Evolutionary conservation across 2,329 filamentous ascomycete species (phyloP).

Genomic region (Pseudogymnoascus sp.): DNA sequence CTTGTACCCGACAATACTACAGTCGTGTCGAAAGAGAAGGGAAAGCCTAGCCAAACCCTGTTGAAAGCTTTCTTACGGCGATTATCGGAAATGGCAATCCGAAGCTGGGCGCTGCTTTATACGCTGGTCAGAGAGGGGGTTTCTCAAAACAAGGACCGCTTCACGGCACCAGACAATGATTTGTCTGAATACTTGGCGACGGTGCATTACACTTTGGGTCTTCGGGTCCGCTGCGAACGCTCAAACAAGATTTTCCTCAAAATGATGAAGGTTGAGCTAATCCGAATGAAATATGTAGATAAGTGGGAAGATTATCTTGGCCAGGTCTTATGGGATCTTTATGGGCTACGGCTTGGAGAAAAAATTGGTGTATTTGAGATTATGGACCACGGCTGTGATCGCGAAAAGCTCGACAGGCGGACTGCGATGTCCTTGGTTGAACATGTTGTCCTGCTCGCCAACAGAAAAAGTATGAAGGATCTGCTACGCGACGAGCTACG

Average conservation of each 20-base stretch:
- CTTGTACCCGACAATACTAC: conserved; percentile 52
- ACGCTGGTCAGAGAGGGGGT: conserved; percentile 68
- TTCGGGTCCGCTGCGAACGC: conserved; percentile 75
- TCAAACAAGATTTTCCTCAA: conserved; percentile 84
- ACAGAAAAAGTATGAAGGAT: conserved; percentile 81
- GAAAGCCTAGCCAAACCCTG: conserved; percentile 29
- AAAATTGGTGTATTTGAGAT: conserved; percentile 48
- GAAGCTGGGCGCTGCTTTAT: conserved; percentile 83
- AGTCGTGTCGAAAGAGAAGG: conserved; percentile 33
- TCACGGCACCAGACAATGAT: conserved; percentile 59
- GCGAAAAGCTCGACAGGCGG: conserved; percentile 68
- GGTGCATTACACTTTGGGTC: conserved; percentile 74
- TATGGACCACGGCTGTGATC: conserved; percentile 69
- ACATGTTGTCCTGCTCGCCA: conserved; percentile 71
- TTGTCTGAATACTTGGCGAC: conserved; percentile 70
- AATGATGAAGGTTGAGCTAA: conserved; percentile 76
- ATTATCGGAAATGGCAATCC: conserved; percentile 77
- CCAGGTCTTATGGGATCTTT: conserved; percentile 74
- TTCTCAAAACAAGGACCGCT: conserved; percentile 53
- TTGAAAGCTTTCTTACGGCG: conserved; percentile 54
- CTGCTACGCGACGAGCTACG: conserved; percentile 86
- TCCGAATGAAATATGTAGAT: conserved; percentile 65
- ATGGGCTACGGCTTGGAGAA: conserved; percentile 68
- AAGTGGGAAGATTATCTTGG: conserved; percentile 81
- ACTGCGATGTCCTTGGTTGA: conserved; percentile 77